These are phyloP conservation scores for Cenchrus purpureus DNA, from an alignment of 176 grass and related monocot genomes.

Conservation along the genomic window DNA sequence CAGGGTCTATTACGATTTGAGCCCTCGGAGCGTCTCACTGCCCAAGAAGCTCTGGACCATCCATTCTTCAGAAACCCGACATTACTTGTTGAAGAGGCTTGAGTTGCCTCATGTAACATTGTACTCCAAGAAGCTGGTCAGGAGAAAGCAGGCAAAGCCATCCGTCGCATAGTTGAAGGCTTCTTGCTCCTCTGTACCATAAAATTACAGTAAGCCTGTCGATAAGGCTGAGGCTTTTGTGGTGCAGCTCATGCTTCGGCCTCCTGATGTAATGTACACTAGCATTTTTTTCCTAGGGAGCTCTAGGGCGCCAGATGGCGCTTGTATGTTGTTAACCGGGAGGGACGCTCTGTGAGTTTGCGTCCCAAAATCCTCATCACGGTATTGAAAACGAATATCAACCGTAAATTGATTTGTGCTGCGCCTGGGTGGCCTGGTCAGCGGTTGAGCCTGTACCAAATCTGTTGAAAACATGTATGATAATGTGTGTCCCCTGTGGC, in stretches of 20 bases:
- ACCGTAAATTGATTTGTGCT: not conserved
- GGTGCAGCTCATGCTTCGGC: conserved; percentile 13
- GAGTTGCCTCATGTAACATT: conserved; percentile 12
- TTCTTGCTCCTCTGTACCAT: conserved; percentile 28
- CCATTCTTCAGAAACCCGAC: conserved; percentile 68
- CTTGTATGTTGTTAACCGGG: conserved; percentile 3
- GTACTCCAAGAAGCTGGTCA: not conserved
- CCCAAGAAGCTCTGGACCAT: conserved; percentile 87
- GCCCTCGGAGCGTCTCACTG: conserved; percentile 75
- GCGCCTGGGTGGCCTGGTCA: not conserved
- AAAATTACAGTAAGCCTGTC: conserved; percentile 25
- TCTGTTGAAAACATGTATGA: not conserved
- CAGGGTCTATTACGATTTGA: conserved; percentile 72
- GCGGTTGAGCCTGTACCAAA: not conserved
- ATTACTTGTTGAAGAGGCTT: conserved; percentile 35
- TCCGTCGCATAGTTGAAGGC: conserved; percentile 7
- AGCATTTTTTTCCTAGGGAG: conserved; percentile 44
- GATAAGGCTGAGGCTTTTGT: conserved; percentile 29
- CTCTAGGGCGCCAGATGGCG: not conserved
- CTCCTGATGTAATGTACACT: conserved; percentile 49
- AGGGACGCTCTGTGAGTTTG: not conserved
- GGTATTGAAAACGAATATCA: not conserved
- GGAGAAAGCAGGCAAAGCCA: conserved; percentile 28
- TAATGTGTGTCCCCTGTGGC: not conserved
- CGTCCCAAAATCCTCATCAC: not conserved